phyloP scores from a whole-genome alignment of 495 filamentous ascomycete genomes.

The Penicillium lagena region DNA sequence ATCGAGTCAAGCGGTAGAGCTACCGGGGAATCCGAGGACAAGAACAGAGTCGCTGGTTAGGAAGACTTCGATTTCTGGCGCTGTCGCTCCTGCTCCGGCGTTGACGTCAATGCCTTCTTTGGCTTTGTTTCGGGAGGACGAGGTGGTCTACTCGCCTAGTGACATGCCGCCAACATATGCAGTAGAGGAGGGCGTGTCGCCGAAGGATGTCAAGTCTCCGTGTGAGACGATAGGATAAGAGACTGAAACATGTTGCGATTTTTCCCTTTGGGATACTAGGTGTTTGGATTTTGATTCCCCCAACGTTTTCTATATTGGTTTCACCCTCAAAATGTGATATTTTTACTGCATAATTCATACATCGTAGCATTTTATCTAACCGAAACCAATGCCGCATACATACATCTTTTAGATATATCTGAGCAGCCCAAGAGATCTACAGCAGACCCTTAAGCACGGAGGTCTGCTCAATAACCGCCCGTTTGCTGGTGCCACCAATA shows the following conservation, averaged over 20 bases:
- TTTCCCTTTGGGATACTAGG: no score
- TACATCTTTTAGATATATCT: constrained; percentile 1
- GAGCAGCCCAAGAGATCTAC: constrained; percentile 7
- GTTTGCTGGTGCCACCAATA: constrained; percentile 74
- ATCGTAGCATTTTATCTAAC: constrained; percentile 16
- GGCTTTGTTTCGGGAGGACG: neutral
- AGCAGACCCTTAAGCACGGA: constrained; percentile 52
- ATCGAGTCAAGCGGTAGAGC: neutral
- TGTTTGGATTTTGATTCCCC: no score
- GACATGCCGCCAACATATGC: constrained; percentile 15
- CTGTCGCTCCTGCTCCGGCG: neutral
- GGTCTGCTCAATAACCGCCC: constrained; percentile 73
- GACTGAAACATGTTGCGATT: no score
- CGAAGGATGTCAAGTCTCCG: constrained; percentile 8
- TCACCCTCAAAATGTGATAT: neutral
- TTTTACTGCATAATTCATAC: neutral
- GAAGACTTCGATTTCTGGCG: no score
- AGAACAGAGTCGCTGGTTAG: no score
- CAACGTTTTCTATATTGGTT: neutral
- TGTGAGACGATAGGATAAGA: constrained; percentile 3
- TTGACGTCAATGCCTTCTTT: neutral
- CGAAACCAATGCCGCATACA: constrained; percentile 7
- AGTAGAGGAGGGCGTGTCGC: neutral
- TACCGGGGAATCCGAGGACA: no score
- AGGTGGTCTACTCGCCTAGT: neutral